A percentile compares a stretch with the other conserved stretches of the same genome.
These are phyloP conservation scores for Flueggea neowawraea DNA, from an alignment of 441 rosid species.

Conservation along the genomic window DNA sequence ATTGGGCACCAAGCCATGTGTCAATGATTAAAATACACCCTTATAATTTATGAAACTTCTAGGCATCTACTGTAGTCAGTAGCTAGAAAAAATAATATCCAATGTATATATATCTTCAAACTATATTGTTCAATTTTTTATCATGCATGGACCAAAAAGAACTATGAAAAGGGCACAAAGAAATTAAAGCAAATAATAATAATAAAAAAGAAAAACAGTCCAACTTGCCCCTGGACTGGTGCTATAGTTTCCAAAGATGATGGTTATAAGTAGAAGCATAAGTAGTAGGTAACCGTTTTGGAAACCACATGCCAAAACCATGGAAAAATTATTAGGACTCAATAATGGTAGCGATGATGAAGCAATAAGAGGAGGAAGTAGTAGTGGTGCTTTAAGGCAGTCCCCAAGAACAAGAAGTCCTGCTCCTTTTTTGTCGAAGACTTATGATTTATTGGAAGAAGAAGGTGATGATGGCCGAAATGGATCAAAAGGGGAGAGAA, in stretches of 20 bases:
- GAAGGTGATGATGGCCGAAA: constrained; percentile 8
- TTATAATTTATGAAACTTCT: constrained; percentile 14
- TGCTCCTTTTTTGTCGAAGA: constrained; percentile 51
- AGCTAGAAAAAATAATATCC: too few relatives aligned
- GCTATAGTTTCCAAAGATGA: constrained; percentile 19
- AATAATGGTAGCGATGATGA: neutral
- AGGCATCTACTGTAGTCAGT: too few relatives aligned
- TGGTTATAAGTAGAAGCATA: constrained; percentile 12
- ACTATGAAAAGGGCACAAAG: too few relatives aligned
- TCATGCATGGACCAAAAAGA: too few relatives aligned
- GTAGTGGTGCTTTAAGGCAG: neutral
- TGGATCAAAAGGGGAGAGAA: constrained; percentile 12
- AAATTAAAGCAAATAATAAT: neutral
- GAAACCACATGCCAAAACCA: constrained; percentile 3
- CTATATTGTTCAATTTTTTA: too few relatives aligned
- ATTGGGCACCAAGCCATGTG: too few relatives aligned
- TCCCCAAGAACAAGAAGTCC: constrained; percentile 33
- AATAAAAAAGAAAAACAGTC: constrained; percentile 9
- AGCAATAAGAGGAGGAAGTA: neutral
- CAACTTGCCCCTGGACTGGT: constrained; percentile 14
- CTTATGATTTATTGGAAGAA: constrained; percentile 52
- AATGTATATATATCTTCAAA: too few relatives aligned
- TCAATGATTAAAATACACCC: neutral
- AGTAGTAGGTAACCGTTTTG: constrained; percentile 1
- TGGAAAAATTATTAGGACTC: constrained; percentile 14